These are phyloP conservation scores for Phytophthora hybrid DNA, from an alignment of 352 stramenopile genomes.

Conservation along the genomic window DNA sequence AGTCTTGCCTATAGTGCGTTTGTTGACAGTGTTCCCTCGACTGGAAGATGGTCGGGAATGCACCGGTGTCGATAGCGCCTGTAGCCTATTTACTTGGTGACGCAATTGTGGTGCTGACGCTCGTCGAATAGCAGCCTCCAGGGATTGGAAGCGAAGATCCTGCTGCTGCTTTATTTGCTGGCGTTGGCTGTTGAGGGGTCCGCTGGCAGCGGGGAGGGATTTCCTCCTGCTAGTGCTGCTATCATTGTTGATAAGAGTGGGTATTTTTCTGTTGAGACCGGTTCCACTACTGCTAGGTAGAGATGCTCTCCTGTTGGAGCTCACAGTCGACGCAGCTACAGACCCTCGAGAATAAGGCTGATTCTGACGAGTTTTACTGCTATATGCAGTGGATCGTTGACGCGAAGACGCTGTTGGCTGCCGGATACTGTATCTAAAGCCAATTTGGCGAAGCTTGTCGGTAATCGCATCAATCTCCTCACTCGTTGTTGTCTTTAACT, in stretches of 20 bases:
- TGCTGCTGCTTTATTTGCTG: slow-evolving; percentile 38
- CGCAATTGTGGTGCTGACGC: slow-evolving; percentile 4
- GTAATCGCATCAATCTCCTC: slow-evolving; percentile 31
- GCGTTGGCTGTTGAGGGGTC: slow-evolving; percentile 7
- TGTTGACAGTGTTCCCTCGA: neutral
- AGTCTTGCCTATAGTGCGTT: too few species aligned
- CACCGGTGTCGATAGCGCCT: neutral
- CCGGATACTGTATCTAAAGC: slow-evolving; percentile 37
- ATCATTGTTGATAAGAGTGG: neutral
- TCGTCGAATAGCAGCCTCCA: slow-evolving; percentile 48
- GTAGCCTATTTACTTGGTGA: slow-evolving; percentile 1
- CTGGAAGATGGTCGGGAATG: slow-evolving; percentile 7
- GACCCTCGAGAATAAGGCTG: slow-evolving; percentile 7
- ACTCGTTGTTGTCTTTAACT: neutral
- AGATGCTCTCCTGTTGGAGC: slow-evolving; percentile 9
- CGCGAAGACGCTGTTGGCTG: slow-evolving; percentile 1
- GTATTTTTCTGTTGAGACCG: neutral
- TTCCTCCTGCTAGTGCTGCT: slow-evolving; percentile 9
- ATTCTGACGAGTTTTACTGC: neutral
- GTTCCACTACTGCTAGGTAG: slow-evolving; percentile 5
- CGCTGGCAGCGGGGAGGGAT: slow-evolving; percentile 1
- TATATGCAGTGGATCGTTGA: slow-evolving; percentile 5
- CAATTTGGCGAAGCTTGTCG: slow-evolving; percentile 34
- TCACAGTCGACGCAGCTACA: neutral
- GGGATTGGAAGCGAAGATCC: slow-evolving; percentile 49